Evolutionary conservation across 306 rosid species (phyloP).

Genomic region (Quillaja saponaria): DNA sequence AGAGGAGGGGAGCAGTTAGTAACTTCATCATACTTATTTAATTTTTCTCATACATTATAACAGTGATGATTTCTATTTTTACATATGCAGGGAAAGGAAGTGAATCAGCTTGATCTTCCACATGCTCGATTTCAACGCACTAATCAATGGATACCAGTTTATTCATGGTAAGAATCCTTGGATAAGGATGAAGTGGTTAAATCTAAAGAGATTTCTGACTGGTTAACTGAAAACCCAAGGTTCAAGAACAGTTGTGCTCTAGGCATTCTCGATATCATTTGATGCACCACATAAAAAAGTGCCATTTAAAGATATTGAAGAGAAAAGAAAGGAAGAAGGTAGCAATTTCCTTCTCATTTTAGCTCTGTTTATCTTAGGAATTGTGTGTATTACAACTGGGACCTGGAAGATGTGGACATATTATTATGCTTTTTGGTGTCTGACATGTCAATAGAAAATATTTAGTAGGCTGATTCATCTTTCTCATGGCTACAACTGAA

Average conservation of each 20-base stretch:
- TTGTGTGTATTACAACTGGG: slow-evolving; percentile 5
- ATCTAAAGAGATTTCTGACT: slow-evolving; percentile 86
- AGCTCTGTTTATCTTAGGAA: background rate
- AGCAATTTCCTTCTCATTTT: slow-evolving; percentile 4
- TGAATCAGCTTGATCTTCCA: slow-evolving; percentile 54
- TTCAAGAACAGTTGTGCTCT: slow-evolving; percentile 79
- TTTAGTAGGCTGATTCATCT: background rate
- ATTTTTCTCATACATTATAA: background rate
- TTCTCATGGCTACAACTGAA: background rate
- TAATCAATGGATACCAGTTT: slow-evolving; percentile 88
- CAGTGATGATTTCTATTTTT: background rate
- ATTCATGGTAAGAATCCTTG: slow-evolving; percentile 81
- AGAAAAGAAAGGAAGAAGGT: slow-evolving; percentile 87
- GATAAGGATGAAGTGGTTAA: slow-evolving; percentile 80
- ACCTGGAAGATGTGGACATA: background rate
- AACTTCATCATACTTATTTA: background rate
- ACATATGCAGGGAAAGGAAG: slow-evolving; percentile 55
- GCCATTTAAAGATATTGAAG: slow-evolving; percentile 86
- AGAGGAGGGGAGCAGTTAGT: too few species aligned
- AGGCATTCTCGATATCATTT: slow-evolving; percentile 86
- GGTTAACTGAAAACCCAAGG: slow-evolving; percentile 73
- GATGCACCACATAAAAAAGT: slow-evolving; percentile 91
- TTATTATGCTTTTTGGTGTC: slow-evolving; percentile 6
- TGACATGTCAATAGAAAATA: background rate
- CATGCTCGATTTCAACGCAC: slow-evolving; percentile 90